A percentile compares a stretch with the other conserved stretches of the same genome.
Conservation (phyloP, 164 flowering plant species). For the Protea cynaroides region DNA sequence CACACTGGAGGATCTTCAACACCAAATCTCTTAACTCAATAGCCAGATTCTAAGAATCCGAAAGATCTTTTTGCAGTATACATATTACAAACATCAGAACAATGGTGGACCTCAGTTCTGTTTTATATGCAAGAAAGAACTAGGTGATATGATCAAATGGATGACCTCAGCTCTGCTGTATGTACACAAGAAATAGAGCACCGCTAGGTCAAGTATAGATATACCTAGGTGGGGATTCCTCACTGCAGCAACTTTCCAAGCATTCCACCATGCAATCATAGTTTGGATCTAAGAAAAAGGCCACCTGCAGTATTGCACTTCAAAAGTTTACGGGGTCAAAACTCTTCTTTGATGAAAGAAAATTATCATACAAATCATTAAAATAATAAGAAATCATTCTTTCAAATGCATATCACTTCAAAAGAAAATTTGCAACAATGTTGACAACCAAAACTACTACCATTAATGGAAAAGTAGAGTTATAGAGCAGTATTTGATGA, state of each 20-base stretch:
- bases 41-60: too few species aligned
- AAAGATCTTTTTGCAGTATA: too few species aligned
- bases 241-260: conserved; percentile 74
- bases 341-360: neutral
- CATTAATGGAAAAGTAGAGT: neutral
- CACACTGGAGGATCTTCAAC: too few species aligned
- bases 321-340: neutral
- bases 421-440: too few species aligned
- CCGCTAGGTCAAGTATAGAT: neutral
- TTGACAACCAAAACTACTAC: neutral
- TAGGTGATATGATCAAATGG: neutral
- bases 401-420: neutral
- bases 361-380: neutral
- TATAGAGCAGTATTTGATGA: too few species aligned
- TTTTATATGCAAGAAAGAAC: too few species aligned
- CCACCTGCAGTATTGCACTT: conserved; percentile 40
- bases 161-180: neutral
- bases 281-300: conserved; percentile 72
- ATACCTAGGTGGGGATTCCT: conserved; percentile 69
- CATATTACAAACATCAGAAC: too few species aligned
- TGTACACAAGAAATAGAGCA: neutral
- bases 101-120: too few species aligned
- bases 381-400: neutral
- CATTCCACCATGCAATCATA: conserved; percentile 67
- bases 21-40: too few species aligned